Conservation (phyloP, 1,284 basidiomycete genomes). For the Sporisorium scitamineum region DNA sequence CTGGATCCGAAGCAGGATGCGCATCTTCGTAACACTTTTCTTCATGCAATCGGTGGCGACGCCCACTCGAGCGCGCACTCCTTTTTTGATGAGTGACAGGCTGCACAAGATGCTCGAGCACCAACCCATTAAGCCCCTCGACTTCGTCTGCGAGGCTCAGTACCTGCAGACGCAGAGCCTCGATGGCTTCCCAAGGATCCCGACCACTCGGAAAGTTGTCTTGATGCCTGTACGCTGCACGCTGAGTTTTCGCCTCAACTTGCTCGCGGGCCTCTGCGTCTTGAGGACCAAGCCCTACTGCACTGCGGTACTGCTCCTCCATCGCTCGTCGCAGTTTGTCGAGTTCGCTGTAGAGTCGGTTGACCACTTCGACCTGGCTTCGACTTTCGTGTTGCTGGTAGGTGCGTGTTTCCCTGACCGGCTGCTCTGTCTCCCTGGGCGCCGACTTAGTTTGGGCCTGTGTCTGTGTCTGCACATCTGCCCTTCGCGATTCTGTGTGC, state of each 20-base stretch:
- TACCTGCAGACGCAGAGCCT: conserved; percentile 45
- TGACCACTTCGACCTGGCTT: conserved; percentile 43
- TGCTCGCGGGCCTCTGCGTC: neutral
- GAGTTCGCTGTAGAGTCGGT: conserved; percentile 48
- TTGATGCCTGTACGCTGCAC: conserved; percentile 25
- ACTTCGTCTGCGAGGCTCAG: conserved; percentile 39
- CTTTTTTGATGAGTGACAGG: conserved; percentile 6
- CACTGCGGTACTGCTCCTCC: conserved; percentile 45
- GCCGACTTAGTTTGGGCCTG: neutral
- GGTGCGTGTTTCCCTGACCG: neutral
- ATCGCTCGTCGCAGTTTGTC: conserved; percentile 34
- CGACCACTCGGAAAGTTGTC: conserved; percentile 27
- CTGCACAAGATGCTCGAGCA: conserved; percentile 30
- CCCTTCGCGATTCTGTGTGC: neutral
- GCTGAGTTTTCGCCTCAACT: conserved; percentile 3
- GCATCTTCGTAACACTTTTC: conserved; percentile 17
- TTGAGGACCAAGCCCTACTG: conserved; percentile 3
- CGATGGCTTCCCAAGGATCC: conserved; percentile 50
- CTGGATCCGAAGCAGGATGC: conserved; percentile 41
- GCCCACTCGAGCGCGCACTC: conserved; percentile 5
- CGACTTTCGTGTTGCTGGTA: conserved; percentile 13
- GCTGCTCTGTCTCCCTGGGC: neutral
- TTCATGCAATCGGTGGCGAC: conserved; percentile 1
- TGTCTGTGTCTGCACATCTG: neutral
- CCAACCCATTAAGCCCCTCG: conserved; percentile 44